phyloP scores from a whole-genome alignment of 345 rosid genomes.

The Populus nigra region DNA sequence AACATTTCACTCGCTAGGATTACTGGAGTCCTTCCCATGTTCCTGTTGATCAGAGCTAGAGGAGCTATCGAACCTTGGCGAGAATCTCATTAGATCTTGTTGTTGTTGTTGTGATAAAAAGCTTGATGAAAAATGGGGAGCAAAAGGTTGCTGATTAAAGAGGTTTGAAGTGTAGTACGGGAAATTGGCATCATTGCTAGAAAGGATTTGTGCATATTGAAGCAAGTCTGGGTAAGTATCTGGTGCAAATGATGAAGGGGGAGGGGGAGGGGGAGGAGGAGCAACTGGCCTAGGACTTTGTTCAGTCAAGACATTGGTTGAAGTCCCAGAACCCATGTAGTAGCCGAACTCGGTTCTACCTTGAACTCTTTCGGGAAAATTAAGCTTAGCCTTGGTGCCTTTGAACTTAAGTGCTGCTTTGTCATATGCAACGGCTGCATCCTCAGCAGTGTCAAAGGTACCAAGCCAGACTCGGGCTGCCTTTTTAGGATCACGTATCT shows the following conservation, averaged over 20 bases:
- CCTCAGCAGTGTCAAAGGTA: constrained; percentile 34
- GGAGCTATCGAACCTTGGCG: constrained; percentile 28
- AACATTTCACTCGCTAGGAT: constrained; percentile 15
- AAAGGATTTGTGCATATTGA: constrained; percentile 74
- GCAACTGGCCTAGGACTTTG: constrained; percentile 9
- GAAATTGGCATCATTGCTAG: constrained; percentile 61
- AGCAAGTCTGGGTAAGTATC: constrained; percentile 57
- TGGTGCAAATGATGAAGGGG: constrained; percentile 24
- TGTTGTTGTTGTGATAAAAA: constrained; percentile 20
- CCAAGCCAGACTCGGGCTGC: constrained; percentile 35
- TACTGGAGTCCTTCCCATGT: constrained; percentile 31
- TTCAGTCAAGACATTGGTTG: constrained; percentile 2
- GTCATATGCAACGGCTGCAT: constrained; percentile 50
- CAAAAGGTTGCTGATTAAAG: constrained; percentile 34
- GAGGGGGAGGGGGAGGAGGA: constrained; percentile 14
- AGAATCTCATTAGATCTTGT: constrained; percentile 23
- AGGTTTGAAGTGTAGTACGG: constrained; percentile 58
- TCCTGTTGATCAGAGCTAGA: constrained; percentile 28
- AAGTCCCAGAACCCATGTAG: constrained; percentile 9
- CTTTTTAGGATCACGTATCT: constrained; percentile 32
- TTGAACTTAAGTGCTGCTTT: constrained; percentile 86
- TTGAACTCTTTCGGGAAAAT: constrained; percentile 82
- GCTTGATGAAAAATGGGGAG: constrained; percentile 36
- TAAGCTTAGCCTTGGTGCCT: constrained; percentile 91
- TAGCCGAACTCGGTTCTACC: constrained; percentile 36